phyloP scores from a whole-genome alignment of 202 grass and related monocot genomes.

The Zoysia matrella region DNA sequence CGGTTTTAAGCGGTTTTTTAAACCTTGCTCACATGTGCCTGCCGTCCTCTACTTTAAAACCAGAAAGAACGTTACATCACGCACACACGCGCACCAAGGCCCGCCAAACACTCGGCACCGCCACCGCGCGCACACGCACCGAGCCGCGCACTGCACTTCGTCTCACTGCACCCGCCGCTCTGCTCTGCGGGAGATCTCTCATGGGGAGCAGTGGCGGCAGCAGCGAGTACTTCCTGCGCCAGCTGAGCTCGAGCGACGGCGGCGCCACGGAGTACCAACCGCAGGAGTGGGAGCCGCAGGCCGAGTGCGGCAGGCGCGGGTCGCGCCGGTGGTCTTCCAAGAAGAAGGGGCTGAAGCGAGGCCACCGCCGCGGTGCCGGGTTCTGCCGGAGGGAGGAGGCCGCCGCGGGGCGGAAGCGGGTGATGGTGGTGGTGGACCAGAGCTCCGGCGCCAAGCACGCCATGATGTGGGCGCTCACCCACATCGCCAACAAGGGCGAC shows the following conservation, averaged over 20 bases:
- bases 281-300: constrained; percentile 43
- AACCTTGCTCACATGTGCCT: background rate
- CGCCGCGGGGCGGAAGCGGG: constrained; percentile 53
- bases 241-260: constrained; percentile 59
- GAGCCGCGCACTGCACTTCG: constrained; percentile 9
- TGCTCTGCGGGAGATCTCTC: background rate
- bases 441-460: constrained; percentile 81
- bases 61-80: constrained; percentile 36
- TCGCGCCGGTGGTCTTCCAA: constrained; percentile 75
- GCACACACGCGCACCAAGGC: constrained; percentile 47
- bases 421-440: constrained; percentile 83
- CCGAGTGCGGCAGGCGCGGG: constrained; percentile 40
- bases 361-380: constrained; percentile 47
- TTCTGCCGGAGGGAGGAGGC: constrained; percentile 46
- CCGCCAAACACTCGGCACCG: constrained; percentile 33
- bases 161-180: background rate
- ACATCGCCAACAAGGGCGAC: constrained; percentile 79
- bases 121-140: constrained; percentile 14
- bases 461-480: constrained; percentile 95
- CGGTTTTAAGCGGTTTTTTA: too few species aligned
- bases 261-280: constrained; percentile 20
- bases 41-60: constrained; percentile 46
- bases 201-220: constrained; percentile 64
- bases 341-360: constrained; percentile 54
- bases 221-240: constrained; percentile 75